Evolutionary conservation across 2,329 filamentous ascomycete species (phyloP).

Genomic region (Biscogniauxia mediterranea): DNA sequence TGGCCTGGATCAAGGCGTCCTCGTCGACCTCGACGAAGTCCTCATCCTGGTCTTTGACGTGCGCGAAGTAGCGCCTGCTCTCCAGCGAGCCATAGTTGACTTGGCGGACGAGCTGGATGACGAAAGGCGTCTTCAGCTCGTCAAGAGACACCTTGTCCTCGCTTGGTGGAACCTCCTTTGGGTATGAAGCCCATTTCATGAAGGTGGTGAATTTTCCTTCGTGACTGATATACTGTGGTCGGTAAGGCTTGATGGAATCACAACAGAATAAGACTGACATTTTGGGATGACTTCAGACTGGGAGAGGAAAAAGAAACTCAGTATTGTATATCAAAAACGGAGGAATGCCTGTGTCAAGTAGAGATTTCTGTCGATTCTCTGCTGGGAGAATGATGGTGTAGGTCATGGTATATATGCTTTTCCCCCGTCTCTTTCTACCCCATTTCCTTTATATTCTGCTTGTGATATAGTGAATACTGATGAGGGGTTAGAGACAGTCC

Average conservation of each 20-base stretch:
- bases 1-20: slow-evolving; percentile 38
- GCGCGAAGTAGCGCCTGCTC: slow-evolving; percentile 42
- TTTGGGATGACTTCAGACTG: too few species aligned
- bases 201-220: slow-evolving; percentile 16
- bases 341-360: not conserved
- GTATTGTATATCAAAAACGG: not conserved
- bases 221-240: slow-evolving; percentile 6
- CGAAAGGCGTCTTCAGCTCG: slow-evolving; percentile 20
- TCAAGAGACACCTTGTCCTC: slow-evolving; percentile 9
- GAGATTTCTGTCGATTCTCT: not conserved
- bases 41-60: slow-evolving; percentile 22
- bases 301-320: too few species aligned
- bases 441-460: not conserved
- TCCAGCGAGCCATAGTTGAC: slow-evolving; percentile 45
- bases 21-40: slow-evolving; percentile 34
- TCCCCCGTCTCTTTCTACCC: not conserved
- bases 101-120: slow-evolving; percentile 43
- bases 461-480: not conserved
- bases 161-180: slow-evolving; percentile 15
- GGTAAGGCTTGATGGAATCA: not conserved
- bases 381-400: not conserved
- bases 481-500: not conserved
- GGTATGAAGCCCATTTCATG: slow-evolving; percentile 33
- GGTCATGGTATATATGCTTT: not conserved
- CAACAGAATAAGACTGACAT: slow-evolving; percentile 3